A percentile compares a stretch with the other conserved stretches of the same genome.
These are phyloP conservation scores for Euphorbia peplus DNA, from an alignment of 345 rosid genomes.

Conservation along the genomic window DNA sequence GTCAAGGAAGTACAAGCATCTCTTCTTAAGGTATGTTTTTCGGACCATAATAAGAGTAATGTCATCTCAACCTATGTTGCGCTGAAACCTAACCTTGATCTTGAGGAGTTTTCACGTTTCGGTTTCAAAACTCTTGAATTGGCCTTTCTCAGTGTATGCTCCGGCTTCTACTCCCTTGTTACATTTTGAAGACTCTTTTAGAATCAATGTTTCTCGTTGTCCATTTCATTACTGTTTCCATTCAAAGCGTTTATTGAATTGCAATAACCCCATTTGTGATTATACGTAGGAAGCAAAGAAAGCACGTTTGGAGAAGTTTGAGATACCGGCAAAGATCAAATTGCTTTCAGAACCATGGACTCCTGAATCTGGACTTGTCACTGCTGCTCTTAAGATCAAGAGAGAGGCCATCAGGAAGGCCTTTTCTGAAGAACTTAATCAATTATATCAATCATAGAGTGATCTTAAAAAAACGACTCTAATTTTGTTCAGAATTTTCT, in stretches of 20 bases:
- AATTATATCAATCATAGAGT: conserved; percentile 48
- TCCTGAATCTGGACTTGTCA: conserved; percentile 88
- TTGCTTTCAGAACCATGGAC: conserved; percentile 84
- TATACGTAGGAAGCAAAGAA: conserved; percentile 64
- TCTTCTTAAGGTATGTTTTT: conserved; percentile 55
- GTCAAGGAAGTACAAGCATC: conserved; percentile 78
- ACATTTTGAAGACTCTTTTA: too few species aligned
- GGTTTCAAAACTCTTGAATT: too few species aligned
- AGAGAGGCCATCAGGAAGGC: conserved; percentile 73
- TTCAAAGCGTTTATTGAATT: too few species aligned
- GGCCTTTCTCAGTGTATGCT: too few species aligned
- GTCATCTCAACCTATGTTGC: background rate
- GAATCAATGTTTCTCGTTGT: too few species aligned
- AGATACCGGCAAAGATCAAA: conserved; percentile 86
- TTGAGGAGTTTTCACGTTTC: too few species aligned
- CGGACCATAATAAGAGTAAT: background rate
- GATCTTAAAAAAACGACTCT: background rate
- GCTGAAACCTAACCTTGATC: too few species aligned
- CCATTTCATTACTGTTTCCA: too few species aligned
- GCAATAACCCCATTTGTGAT: background rate
- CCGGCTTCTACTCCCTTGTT: too few species aligned
- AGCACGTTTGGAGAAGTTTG: conserved; percentile 74
- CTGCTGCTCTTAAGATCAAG: conserved; percentile 93
- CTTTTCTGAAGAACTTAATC: conserved; percentile 66
- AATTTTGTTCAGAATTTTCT: too few species aligned